phyloP scores from a whole-genome alignment of 2,329 filamentous ascomycete species.

The Paraphoma chrysanthemicola region DNA sequence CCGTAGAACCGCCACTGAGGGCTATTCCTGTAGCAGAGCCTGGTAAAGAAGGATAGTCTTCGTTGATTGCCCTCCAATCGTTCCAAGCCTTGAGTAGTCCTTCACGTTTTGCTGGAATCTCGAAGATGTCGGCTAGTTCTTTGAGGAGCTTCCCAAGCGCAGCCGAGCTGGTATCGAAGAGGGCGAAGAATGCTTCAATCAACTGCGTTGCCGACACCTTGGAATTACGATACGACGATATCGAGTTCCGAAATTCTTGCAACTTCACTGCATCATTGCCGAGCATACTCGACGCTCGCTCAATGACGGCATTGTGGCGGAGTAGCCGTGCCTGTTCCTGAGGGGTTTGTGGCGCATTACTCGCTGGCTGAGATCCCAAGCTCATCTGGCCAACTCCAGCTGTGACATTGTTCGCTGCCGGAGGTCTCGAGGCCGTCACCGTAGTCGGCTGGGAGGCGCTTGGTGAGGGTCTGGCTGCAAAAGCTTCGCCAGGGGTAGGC shows the following conservation, averaged over 20 bases:
- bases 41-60: slow-evolving; percentile 91
- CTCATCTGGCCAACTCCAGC: slow-evolving; percentile 27
- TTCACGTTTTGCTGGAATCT: slow-evolving; percentile 77
- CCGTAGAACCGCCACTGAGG: slow-evolving; percentile 53
- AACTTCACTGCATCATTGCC: slow-evolving; percentile 79
- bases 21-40: slow-evolving; percentile 61
- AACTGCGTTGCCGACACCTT: slow-evolving; percentile 76
- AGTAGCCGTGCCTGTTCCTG: slow-evolving; percentile 82
- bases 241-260: slow-evolving; percentile 75
- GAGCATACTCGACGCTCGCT: slow-evolving; percentile 82
- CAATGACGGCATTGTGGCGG: slow-evolving; percentile 83
- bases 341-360: slow-evolving; percentile 57
- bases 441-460: slow-evolving; percentile 45
- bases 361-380: slow-evolving; percentile 41
- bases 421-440: slow-evolving; percentile 48
- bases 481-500: slow-evolving; percentile 49
- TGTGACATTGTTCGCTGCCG: slow-evolving; percentile 22
- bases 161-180: slow-evolving; percentile 82
- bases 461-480: slow-evolving; percentile 56
- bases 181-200: slow-evolving; percentile 84
- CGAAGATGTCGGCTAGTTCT: slow-evolving; percentile 91
- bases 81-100: slow-evolving; percentile 84
- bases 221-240: slow-evolving; percentile 78
- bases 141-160: slow-evolving; percentile 89
- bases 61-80: slow-evolving; percentile 94